phyloP scores from a whole-genome alignment of 208 protist species.

The Angomonas ambiguus region DNA sequence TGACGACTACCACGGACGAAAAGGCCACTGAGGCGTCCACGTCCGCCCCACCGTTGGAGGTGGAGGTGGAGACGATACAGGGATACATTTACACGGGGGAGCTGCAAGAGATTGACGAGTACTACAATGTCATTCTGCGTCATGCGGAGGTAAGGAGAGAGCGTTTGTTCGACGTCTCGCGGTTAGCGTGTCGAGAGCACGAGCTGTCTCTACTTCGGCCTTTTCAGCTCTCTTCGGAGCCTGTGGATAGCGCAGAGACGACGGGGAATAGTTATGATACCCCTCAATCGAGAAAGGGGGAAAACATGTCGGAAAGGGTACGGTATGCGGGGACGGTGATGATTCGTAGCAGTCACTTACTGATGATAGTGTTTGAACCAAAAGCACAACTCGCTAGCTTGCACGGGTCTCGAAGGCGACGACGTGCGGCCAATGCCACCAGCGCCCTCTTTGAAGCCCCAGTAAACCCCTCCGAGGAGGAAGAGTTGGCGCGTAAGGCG shows the following conservation, averaged over 20 bases:
- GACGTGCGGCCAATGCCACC: not conserved
- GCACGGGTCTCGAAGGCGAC: not conserved
- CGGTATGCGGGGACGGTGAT: conserved; percentile 64
- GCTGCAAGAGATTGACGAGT: conserved; percentile 51
- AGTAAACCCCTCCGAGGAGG: not conserved
- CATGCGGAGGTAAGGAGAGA: conserved; percentile 54
- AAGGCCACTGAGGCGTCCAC: not conserved
- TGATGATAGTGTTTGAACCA: conserved; percentile 60
- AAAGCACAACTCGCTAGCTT: not conserved
- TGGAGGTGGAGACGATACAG: conserved; percentile 81
- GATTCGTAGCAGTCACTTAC: conserved; percentile 68
- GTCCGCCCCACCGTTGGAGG: conserved; percentile 29
- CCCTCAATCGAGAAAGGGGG: conserved; percentile 12
- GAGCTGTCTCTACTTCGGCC: conserved; percentile 15
- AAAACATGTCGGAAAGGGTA: conserved; percentile 39
- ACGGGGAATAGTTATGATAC: not conserved
- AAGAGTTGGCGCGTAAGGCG: not conserved
- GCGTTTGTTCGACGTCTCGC: conserved; percentile 59
- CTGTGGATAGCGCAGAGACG: not conserved
- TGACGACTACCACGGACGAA: not conserved
- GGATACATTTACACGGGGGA: conserved; percentile 77
- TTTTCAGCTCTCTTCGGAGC: conserved; percentile 1
- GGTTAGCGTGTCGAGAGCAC: conserved; percentile 22
- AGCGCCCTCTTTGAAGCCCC: conserved; percentile 4
- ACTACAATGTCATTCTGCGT: conserved; percentile 72